Conservation (phyloP, 352 stramenopile genomes). For the Globisporangium barbulae region DNA sequence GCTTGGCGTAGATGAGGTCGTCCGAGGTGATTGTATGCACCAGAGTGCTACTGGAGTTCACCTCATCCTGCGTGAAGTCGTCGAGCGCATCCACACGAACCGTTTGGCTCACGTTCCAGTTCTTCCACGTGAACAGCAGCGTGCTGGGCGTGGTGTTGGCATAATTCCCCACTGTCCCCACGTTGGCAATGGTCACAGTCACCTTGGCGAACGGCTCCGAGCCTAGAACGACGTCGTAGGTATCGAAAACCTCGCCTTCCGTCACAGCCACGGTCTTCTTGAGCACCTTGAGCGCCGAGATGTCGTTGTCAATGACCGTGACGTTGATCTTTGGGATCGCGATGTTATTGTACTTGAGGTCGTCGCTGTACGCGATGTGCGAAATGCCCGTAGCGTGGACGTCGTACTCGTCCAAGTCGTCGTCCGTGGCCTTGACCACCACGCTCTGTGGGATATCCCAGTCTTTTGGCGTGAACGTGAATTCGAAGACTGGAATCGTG, state of each 20-base stretch:
- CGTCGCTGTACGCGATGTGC: constrained; percentile 59
- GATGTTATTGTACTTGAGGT: constrained; percentile 66
- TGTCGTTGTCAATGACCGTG: constrained; percentile 58
- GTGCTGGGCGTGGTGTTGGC: constrained; percentile 26
- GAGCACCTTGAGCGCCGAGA: constrained; percentile 43
- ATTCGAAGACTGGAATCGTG: constrained; percentile 48
- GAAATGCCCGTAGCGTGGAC: constrained; percentile 63
- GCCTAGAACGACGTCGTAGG: constrained; percentile 50
- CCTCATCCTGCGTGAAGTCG: constrained; percentile 48
- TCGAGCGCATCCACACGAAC: constrained; percentile 57
- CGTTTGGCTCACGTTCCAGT: constrained; percentile 62
- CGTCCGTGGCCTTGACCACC: constrained; percentile 50
- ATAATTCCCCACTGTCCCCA: constrained; percentile 45
- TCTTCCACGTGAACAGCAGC: constrained; percentile 60
- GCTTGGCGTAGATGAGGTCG: constrained; percentile 58
- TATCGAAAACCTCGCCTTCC: constrained; percentile 39
- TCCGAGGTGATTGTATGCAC: constrained; percentile 57
- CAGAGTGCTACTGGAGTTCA: constrained; percentile 45
- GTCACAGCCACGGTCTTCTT: constrained; percentile 40
- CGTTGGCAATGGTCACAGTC: constrained; percentile 40
- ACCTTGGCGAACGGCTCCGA: constrained; percentile 74
- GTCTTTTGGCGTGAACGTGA: constrained; percentile 54
- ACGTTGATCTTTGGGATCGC: constrained; percentile 61
- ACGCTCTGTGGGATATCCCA: constrained; percentile 67
- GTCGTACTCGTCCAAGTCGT: constrained; percentile 67